Conservation (phyloP, 169 alveolate species). For the Cryptosporidium baileyi region DNA sequence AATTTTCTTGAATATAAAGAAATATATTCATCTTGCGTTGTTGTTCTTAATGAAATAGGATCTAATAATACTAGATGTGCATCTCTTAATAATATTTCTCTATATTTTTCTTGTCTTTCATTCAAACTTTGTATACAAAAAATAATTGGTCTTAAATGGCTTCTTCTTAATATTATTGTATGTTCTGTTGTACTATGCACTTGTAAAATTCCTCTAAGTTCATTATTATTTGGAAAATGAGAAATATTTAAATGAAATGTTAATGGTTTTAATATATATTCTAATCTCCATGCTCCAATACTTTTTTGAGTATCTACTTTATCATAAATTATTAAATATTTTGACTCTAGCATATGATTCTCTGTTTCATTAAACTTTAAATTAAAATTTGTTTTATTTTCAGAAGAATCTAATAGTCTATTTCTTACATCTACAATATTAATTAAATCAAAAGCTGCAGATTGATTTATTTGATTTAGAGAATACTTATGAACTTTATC, state of each 20-base stretch:
- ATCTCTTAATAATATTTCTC: slow-evolving; percentile 26
- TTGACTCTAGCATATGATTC: background rate
- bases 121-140: slow-evolving; percentile 34
- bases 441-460: background rate
- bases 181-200: slow-evolving; percentile 44
- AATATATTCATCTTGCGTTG: slow-evolving; percentile 63
- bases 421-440: slow-evolving; percentile 1
- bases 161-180: slow-evolving; percentile 49
- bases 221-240: slow-evolving; percentile 51
- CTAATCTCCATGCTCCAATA: slow-evolving; percentile 66
- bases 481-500: too few relatives aligned
- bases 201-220: slow-evolving; percentile 26
- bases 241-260: slow-evolving; percentile 48
- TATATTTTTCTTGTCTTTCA: slow-evolving; percentile 52
- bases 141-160: slow-evolving; percentile 65
- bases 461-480: too few relatives aligned
- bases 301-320: background rate
- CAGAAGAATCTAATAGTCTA: background rate
- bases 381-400: background rate
- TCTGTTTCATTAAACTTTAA: background rate
- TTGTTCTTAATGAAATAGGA: slow-evolving; percentile 43
- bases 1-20: slow-evolving; percentile 51
- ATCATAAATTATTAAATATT: slow-evolving; percentile 12
- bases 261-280: slow-evolving; percentile 38
- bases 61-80: slow-evolving; percentile 40